Conservation (phyloP, 345 rosid genomes). For the Aegle marmelos region DNA sequence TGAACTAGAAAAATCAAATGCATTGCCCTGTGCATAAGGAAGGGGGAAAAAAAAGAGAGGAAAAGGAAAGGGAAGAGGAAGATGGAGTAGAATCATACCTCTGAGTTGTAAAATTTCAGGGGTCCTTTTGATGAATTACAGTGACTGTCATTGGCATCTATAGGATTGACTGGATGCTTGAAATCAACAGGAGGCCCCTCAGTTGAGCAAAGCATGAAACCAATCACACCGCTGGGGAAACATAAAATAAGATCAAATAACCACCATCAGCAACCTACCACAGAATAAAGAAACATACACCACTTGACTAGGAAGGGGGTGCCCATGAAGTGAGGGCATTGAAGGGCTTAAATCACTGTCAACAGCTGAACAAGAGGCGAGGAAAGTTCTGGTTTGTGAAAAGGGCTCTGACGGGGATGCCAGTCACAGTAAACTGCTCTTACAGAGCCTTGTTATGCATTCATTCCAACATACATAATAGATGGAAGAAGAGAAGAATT, state of each 20-base stretch:
- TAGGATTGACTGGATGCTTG: conserved; percentile 76
- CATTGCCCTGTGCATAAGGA: not conserved
- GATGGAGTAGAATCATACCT: conserved; percentile 38
- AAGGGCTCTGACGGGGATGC: not conserved
- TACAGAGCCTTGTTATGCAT: not conserved
- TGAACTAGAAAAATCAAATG: not conserved
- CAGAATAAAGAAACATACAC: not conserved
- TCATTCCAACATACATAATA: not conserved
- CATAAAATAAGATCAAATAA: not conserved
- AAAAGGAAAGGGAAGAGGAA: too few relatives aligned
- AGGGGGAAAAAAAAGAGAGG: too few relatives aligned
- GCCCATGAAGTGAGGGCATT: not conserved
- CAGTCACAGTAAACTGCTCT: not conserved
- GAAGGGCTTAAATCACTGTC: too few relatives aligned
- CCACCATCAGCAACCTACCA: conserved; percentile 4
- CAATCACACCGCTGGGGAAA: conserved; percentile 75
- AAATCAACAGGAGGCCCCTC: conserved; percentile 89
- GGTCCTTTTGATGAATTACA: conserved; percentile 43
- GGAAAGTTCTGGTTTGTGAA: not conserved
- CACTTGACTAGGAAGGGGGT: not conserved
- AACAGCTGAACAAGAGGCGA: not conserved
- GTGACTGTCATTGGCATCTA: conserved; percentile 42
- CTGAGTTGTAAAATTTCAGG: conserved; percentile 73
- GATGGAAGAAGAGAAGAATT: not conserved
- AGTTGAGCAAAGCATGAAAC: conserved; percentile 95